Base-by-base conservation (phyloP, 202 grass and related monocot species). In the Setaria italica region DNA sequence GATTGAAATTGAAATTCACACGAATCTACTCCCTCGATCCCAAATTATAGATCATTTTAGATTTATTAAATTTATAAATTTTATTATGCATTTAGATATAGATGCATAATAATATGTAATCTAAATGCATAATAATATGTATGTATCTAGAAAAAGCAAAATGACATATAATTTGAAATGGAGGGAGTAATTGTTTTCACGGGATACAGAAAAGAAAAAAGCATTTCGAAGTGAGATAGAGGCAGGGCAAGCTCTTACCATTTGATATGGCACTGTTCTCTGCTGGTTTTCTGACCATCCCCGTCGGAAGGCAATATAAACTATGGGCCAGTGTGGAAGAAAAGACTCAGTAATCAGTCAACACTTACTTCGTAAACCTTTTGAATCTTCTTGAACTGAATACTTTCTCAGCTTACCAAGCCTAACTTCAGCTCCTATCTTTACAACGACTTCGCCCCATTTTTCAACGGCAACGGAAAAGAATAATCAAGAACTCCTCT, bases 391-490 rank as follows among this genome's bases (percentile, higher is more conserved):
- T 63, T 41, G 4, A 64, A 37, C 49, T 32, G 12, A 65, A 39
- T 33, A 45, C 4, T 37, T 69, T 30, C 13, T 42, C 48, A 17
- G 13, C 7, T 70, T 55, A 68, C 50, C 53, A 54, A 53, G 51
- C 33, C 33, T 51, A 57, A 42, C 50, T 70, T 54, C 70, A 46
- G 70, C 29, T 30, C 46, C 20, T 12, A 35, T 76, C 42, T 41
- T 9, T 9, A 75, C 60, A 75, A 16, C 62, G 60, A 67, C 35
- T 25, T n/a, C 2, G 50, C 51, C 47, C 51, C 70, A 17, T 70
- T 81, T 76, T 89, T 85, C 82, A 81, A 86, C 45, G 41, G 34
- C 25, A 9, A 49, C 37, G 78, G 33, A 77, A 68, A 16, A 75
- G 11, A 3, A 56, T 21, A 34, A 79, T 20, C 49, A 74, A 83